Conservation (phyloP, 2,329 filamentous ascomycete species). For the Phaeosphaeria sp. region DNA sequence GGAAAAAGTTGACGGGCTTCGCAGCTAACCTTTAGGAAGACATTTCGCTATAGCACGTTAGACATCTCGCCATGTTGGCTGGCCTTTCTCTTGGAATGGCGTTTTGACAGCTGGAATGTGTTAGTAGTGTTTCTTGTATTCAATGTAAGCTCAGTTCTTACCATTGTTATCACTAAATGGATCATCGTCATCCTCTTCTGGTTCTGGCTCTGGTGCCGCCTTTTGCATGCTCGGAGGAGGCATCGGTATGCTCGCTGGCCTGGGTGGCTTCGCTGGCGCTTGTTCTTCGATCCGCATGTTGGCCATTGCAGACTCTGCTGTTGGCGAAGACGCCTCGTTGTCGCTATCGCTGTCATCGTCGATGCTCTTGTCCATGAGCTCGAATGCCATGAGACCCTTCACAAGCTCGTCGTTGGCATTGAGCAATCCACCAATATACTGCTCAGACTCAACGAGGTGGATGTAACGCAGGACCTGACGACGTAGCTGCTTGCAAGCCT, state of each 20-base stretch:
- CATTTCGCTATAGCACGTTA: slow-evolving; percentile 17
- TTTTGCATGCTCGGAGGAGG: slow-evolving; percentile 46
- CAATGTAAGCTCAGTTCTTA: slow-evolving; percentile 11
- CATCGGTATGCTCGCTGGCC: slow-evolving; percentile 53
- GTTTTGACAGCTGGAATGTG: slow-evolving; percentile 58
- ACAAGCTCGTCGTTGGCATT: slow-evolving; percentile 98
- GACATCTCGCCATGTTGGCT: slow-evolving; percentile 50
- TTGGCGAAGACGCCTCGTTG: slow-evolving; percentile 44
- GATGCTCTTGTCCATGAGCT: slow-evolving; percentile 88
- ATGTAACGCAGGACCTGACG: slow-evolving; percentile 90
- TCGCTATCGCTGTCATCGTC: slow-evolving; percentile 74
- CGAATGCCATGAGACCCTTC: slow-evolving; percentile 88
- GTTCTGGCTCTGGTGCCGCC: slow-evolving; percentile 63
- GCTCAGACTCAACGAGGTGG: slow-evolving; percentile 84
- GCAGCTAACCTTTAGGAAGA: too few relatives aligned
- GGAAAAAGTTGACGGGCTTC: too few relatives aligned
- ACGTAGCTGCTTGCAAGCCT: slow-evolving; percentile 83
- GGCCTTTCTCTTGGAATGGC: slow-evolving; percentile 47
- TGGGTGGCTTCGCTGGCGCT: slow-evolving; percentile 58
- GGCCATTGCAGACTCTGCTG: slow-evolving; percentile 53
- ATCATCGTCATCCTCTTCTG: slow-evolving; percentile 72
- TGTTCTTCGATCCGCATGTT: slow-evolving; percentile 52
- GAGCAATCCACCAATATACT: slow-evolving; percentile 89
- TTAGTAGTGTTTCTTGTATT: slow-evolving; percentile 8
- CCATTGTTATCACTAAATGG: slow-evolving; percentile 86